phyloP scores from a whole-genome alignment of 805 yeast species.

The Candida vartiovaarae region DNA sequence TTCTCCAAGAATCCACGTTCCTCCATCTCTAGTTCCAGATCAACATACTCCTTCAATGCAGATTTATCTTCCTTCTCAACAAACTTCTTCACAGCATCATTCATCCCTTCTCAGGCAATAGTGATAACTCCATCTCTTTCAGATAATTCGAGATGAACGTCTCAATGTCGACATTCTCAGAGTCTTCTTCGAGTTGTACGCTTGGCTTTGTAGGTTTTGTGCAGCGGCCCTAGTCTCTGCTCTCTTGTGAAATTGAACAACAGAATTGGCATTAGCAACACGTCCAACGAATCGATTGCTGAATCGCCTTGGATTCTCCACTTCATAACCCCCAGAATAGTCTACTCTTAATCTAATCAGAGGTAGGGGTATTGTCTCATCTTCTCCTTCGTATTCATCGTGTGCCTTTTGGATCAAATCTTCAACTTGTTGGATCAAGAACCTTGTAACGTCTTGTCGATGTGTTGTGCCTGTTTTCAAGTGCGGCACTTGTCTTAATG shows the following conservation, averaged over 20 bases:
- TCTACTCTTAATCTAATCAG: constrained; percentile 78
- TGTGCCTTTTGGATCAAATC: constrained; percentile 54
- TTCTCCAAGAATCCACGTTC: constrained; percentile 26
- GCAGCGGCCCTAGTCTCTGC: constrained; percentile 19
- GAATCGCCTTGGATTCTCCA: constrained; percentile 84
- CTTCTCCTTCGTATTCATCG: constrained; percentile 35
- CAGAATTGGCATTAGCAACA: constrained; percentile 88
- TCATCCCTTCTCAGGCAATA: constrained; percentile 69
- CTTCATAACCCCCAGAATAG: constrained; percentile 84
- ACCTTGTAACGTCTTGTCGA: constrained; percentile 52
- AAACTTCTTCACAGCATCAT: constrained; percentile 61
- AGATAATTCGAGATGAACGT: constrained; percentile 57
- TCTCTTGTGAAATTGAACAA: constrained; percentile 61
- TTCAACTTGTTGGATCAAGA: constrained; percentile 59
- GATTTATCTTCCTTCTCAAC: constrained; percentile 80
- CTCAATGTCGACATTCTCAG: constrained; percentile 47
- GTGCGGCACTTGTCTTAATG: constrained; percentile 43
- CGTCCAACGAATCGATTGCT: constrained; percentile 85
- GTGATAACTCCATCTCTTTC: constrained; percentile 52
- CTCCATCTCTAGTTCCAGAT: constrained; percentile 32
- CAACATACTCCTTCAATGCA: constrained; percentile 58
- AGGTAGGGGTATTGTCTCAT: constrained; percentile 60
- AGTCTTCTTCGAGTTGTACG: constrained; percentile 11
- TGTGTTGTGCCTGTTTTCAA: constrained; percentile 56
- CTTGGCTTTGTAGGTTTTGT: constrained; percentile 3